Base-by-base conservation (phyloP, 139 green algal species). In the Auxenochlorella pyrenoidosa region DNA sequence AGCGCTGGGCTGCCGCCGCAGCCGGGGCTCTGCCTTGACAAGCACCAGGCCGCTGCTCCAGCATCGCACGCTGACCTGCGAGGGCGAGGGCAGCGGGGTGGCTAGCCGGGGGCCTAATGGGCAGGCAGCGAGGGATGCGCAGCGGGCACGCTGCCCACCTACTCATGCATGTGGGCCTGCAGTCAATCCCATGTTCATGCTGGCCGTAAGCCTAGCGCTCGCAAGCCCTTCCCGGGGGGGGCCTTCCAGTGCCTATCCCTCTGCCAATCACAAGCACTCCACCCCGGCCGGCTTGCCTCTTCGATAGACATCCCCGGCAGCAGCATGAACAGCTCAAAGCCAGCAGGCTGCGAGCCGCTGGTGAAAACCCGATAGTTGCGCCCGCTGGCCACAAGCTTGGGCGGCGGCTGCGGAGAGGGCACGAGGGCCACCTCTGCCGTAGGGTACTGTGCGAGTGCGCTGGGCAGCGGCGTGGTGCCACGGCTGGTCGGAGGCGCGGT, bases 21-120 rank as follows among this genome's bases (percentile, higher is more conserved):
- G 43, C 32, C 32, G 30, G 3, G 68, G 68, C 47, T 81, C 60
- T 10, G 32, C 47, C 18, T 34, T 60, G 15, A 87, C 54, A 2
- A 58, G 36, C 21, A 87, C 44, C n/a, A 68, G 19, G 18, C 83
- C 83, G 51, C n/a, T 44, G 40, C 63, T 40, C 83, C 83, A 87
- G 83, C 83, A 87, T 13, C 58, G 83, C 12, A 87, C 83, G 38
- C 54, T 87, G 36, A 87, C 54, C 83, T 87, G 72, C 40, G 19
- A 13, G 4, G 30, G 65, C 12, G 18, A 38, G n/a, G 19, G 78
- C 12, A 60, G 79, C n/a, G n/a, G n/a, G n/a, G n/a, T n/a, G n/a
- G n/a, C n/a, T n/a, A n/a, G n/a, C n/a, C n/a, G n/a, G n/a, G n/a
- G 13, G 54, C 30, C 18, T 2, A 63, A 10, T 54, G 6, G 47